A percentile compares a stretch with the other conserved stretches of the same genome.
phyloP scores from a whole-genome alignment of 179 eudicot species.

The Actinidia polygama region DNA sequence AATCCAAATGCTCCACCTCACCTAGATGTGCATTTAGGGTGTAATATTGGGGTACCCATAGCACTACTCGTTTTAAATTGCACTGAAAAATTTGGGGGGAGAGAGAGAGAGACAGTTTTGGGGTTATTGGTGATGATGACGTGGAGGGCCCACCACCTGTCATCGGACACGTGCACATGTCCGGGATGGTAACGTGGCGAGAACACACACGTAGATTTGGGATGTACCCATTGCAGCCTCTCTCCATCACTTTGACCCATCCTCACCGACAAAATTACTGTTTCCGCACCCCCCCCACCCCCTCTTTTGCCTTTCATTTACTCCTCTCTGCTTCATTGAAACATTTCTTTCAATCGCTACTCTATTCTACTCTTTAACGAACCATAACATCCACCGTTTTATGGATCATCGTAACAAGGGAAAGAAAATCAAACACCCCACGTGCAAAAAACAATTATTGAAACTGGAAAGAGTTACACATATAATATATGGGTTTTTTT shows the following conservation, averaged over 20 bases:
- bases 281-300: neutral
- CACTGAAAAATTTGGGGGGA: neutral
- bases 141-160: conserved; percentile 19
- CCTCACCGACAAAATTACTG: conserved; percentile 11
- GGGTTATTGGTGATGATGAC: neutral
- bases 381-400: neutral
- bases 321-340: too few species aligned
- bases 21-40: too few species aligned
- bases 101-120: neutral
- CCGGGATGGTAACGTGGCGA: conserved; percentile 19
- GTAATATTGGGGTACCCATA: too few species aligned
- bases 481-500: too few species aligned
- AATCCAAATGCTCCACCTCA: too few species aligned
- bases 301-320: neutral
- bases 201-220: conserved; percentile 11
- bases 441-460: conserved; percentile 27
- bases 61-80: too few species aligned
- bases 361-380: too few species aligned
- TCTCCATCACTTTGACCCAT: conserved; percentile 22
- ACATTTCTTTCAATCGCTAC: too few species aligned
- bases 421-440: conserved; percentile 22
- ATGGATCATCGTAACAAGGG: neutral
- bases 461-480: neutral
- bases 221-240: neutral
- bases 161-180: conserved; percentile 29